Evolutionary conservation across 2,329 filamentous ascomycete species (phyloP), one percentile per base, ranked within the genome.

Genomic region (Penicillium expansum): DNA sequence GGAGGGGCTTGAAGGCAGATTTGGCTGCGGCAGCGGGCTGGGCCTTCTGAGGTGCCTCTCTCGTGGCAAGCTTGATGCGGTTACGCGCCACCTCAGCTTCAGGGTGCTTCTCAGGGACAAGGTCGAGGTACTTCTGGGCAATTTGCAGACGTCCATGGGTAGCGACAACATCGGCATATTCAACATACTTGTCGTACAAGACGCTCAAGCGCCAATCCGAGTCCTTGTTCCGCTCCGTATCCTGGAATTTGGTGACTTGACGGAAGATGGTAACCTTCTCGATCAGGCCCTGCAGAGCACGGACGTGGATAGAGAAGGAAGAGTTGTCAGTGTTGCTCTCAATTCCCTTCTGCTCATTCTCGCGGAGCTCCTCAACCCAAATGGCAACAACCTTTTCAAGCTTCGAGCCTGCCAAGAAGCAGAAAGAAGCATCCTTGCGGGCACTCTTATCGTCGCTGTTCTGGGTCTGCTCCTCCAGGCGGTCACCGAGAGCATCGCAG

Each of bases 241-340:
- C 94, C 67, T 89, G 80, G 79, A 97, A 99, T 69, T 93, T 92
- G 60, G 92, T 92, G 42, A 97, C 92, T 65, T 94, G 85, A 53
- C 94, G 88, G 86, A 99, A 99, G 52, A 99, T 85, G 0, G 92
- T 96, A 45, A 99, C 94, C 81, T 99, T 99, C 78, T 99, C 94
- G 61, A 99, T 96, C 70, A 99, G 93, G 63, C 90, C 88, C 74
- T 97, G 94, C 42, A 99, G 79, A 45, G 89, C 88, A 60, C 87
- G 86, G 54, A 93, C 92, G 68, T 97, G 94, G 48, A 97, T 86
- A 0, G 93, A 96, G 77, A 97, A 99, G 56, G 86, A 89, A 22
- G 90, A 93, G 67, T 92, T 90, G 33, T 85, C 85, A 24, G 82
- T 82, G 20, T 83, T 81, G 61, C 87, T 83, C 66, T 91, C 83